Evolutionary conservation across 176 grass and related monocot genomes (phyloP), one percentile per base, ranked within the genome.

Genomic region (Urochloa ruziziensis): DNA sequence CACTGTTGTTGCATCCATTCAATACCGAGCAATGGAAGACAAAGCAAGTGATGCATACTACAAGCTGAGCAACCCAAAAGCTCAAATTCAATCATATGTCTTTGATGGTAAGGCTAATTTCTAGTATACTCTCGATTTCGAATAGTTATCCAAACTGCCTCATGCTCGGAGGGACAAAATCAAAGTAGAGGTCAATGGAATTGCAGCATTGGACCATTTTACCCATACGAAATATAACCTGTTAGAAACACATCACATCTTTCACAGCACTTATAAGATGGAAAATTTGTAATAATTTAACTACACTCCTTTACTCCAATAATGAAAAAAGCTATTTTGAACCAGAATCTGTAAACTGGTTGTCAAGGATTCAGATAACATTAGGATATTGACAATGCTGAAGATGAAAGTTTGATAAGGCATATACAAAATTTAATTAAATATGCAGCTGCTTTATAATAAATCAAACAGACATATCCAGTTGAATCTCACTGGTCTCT

Each of bases 11-110:
- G 91, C 88, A 56, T 94, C 91, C 25, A 62, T 94, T 73, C 88
- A 94, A 88, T 88, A 94, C 51, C 75, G 64, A 73, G 88, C 85
- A 44, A 67, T 94, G 71, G 85, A 86, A 37, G 88, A 85, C 73
- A 94, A 91, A 77, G 82, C 88, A 82, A 71, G 33, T 37, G 85
- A 93, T 85, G 91, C 91, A 62, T 93, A 84, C 42, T 90, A 93
- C 43, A 91, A 82, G 73, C 65, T 88, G 62, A 88, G 85, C 81
- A 94, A 88, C 82, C 83, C 85, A 56, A 93, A 69, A 78, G 54
- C 47, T 25, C 91, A 94, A 88, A 94, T 94, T 10, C 91, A 94
- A 76, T 87, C 91, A 69, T 93, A 93, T 61, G 88, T 88, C 29
- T 90, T 93, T 83, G 91, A 93, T 63, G 91, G 88, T 88, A 93